Evolutionary conservation across 345 rosid species (phyloP).

Genomic region (Turritis glabra): DNA sequence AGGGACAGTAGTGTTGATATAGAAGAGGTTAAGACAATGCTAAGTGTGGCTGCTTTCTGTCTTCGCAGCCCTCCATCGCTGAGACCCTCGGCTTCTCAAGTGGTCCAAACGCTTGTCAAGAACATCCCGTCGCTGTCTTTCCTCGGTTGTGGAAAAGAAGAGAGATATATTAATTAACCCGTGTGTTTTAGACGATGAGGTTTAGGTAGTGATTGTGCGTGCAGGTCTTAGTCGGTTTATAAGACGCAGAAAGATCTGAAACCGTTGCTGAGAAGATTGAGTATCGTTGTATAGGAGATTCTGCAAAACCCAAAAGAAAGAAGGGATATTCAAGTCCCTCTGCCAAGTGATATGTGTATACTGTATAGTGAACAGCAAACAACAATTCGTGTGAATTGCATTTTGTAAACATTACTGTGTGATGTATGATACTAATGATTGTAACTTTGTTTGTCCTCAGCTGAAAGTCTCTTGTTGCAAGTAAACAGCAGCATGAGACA

Average conservation of each 20-base stretch:
- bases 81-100: constrained; percentile 63
- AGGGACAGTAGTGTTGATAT: constrained; percentile 48
- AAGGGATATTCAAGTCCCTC: not conserved
- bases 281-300: constrained; percentile 27
- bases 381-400: constrained; percentile 9
- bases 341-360: constrained; percentile 24
- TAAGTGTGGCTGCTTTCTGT: constrained; percentile 53
- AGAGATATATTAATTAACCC: constrained; percentile 2
- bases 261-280: constrained; percentile 19
- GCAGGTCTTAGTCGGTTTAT: constrained; percentile 17
- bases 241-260: constrained; percentile 7
- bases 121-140: constrained; percentile 45
- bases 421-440: constrained; percentile 20
- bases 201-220: constrained; percentile 32
- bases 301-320: constrained; percentile 23
- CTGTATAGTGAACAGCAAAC: constrained; percentile 14
- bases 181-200: constrained; percentile 16
- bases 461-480: no score
- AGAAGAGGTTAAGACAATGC: constrained; percentile 60
- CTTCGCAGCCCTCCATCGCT: constrained; percentile 50
- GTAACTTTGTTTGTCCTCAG: not conserved
- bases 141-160: constrained; percentile 19
- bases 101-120: constrained; percentile 44
- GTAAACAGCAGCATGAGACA: no score
- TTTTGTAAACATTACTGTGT: constrained; percentile 17